These are phyloP conservation scores for Colletotrichum sp. DNA, from an alignment of 2,329 filamentous ascomycete species.

Conservation along the genomic window DNA sequence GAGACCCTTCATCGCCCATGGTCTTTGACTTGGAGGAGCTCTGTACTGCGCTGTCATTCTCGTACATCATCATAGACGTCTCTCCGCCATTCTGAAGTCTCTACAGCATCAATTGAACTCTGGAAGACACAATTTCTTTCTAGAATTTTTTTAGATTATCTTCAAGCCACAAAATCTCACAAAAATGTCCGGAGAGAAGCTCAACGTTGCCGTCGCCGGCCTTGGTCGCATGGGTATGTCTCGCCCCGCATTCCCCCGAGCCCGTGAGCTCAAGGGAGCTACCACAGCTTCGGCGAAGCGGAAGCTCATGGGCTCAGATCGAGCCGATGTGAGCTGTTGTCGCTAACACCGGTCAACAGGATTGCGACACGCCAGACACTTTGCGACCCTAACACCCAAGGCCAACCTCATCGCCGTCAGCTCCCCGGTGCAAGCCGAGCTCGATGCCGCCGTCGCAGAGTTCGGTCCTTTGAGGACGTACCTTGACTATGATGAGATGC, in stretches of 20 bases:
- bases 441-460: conserved; percentile 9
- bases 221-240: conserved; percentile 54
- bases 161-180: background rate
- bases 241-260: background rate
- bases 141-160: background rate
- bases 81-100: background rate
- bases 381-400: conserved; percentile 8
- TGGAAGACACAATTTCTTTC: no score
- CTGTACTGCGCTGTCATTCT: background rate
- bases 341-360: background rate
- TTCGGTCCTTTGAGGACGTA: conserved; percentile 5
- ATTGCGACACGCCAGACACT: conserved; percentile 9
- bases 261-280: background rate
- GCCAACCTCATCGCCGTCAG: conserved; percentile 12
- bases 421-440: conserved; percentile 10
- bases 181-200: conserved; percentile 24
- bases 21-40: background rate
- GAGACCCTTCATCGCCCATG: background rate
- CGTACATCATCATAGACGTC: background rate
- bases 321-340: background rate
- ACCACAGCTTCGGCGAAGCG: background rate
- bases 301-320: background rate
- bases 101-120: background rate
- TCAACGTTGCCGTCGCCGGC: conserved; percentile 51
- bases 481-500: conserved; percentile 10